Conservation (phyloP, 768 basidiomycete genomes). For the Tulasnella calospora region DNA sequence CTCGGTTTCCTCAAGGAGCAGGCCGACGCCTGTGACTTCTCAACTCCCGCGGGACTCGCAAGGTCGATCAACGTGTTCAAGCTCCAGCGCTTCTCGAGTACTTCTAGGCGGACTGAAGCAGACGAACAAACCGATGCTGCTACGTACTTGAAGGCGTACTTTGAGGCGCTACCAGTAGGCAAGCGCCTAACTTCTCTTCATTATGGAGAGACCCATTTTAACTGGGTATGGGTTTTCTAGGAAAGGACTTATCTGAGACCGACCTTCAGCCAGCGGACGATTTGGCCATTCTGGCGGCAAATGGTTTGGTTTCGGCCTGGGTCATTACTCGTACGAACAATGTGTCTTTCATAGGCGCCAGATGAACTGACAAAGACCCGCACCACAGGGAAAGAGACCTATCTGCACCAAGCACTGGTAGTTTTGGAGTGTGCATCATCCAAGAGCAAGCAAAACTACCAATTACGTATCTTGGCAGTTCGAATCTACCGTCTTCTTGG, state of each 20-base stretch:
- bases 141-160: constrained; percentile 56
- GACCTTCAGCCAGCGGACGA: constrained; percentile 89
- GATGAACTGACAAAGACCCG: not conserved
- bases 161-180: constrained; percentile 60
- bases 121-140: constrained; percentile 51
- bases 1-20: constrained; percentile 47
- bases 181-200: not conserved
- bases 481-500: constrained; percentile 79
- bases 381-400: constrained; percentile 43
- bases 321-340: constrained; percentile 29
- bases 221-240: constrained; percentile 26
- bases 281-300: constrained; percentile 67
- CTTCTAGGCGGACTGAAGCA: constrained; percentile 51
- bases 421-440: constrained; percentile 67
- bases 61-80: constrained; percentile 71
- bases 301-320: constrained; percentile 48
- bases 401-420: constrained; percentile 59
- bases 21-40: not conserved
- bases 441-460: constrained; percentile 74
- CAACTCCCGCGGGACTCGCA: constrained; percentile 45
- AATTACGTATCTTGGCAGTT: constrained; percentile 68
- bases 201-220: not conserved
- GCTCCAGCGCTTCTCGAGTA: constrained; percentile 58
- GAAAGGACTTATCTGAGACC: constrained; percentile 58
- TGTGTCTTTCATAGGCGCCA: not conserved